Base-by-base conservation (phyloP, 108 stramenopile genomes). In the Discostella pseudostelligera region DNA sequence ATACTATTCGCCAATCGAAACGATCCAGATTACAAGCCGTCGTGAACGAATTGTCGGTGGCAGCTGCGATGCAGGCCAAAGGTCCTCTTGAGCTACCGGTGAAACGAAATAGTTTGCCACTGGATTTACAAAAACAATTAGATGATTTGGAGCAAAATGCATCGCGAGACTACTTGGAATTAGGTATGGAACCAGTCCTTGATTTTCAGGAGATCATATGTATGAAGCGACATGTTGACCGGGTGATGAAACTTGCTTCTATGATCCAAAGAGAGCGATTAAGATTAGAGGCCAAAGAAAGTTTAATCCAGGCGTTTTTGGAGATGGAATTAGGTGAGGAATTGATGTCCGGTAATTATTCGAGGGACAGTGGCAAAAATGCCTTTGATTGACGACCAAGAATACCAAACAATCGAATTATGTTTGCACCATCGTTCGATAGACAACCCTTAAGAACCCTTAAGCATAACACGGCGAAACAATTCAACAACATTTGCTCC, bases 51-150 rank as follows among this genome's bases (percentile, higher is more conserved):
- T 8, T 84, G 10, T 76, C 84, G 36, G 74, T 90, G 0, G 74
- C 70, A 32, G 79, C 72, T 0, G 86, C 89, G 6, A 55, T 62
- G 29, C 29, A 50, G 36, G 43, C 65, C 0, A 72, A 78, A 24
- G 89, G 84, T 2, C 84, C 83, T 10, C 62, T 90, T 13, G 83
- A 88, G 28, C 57, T 90, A 11, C 87, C 89, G 1, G 77, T 90
- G 22, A 84, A 86, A 50, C 43, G 83, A 44, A 67, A 73, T 51
- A 80, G 76, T 64, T 58, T 90, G 19, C 69, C 81, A 37, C 62
- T 70, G 7, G 42, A 60, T 26, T 80, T 73, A 7, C 80, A 85
- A 67, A 56, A 51, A 20, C 57, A 78, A 37, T 36, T 90, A 1
- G 59, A 76, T 47, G 40, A 71, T 13, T 56, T 87, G 71, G 87